These are phyloP conservation scores for Syzygium grande DNA, from an alignment of 345 rosid genomes.

Conservation along the genomic window DNA sequence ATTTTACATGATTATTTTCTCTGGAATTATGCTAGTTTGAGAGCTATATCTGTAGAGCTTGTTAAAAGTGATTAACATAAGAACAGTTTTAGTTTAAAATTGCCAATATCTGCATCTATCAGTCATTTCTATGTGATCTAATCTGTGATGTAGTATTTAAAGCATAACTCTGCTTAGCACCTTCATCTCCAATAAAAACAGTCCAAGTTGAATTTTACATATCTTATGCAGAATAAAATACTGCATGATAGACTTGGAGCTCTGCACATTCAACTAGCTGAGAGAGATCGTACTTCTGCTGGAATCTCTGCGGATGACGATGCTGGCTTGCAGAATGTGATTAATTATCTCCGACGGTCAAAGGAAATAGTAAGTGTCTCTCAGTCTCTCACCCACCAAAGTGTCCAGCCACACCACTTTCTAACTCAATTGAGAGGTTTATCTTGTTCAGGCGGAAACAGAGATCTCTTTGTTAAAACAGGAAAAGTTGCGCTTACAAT, in stretches of 20 bases:
- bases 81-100: neutral
- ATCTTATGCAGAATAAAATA: slow-evolving; percentile 30
- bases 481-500: slow-evolving; percentile 82
- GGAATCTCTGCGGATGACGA: slow-evolving; percentile 42
- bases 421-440: neutral
- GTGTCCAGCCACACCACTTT: neutral
- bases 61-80: neutral
- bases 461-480: slow-evolving; percentile 87
- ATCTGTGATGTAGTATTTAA: neutral
- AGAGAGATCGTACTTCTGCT: slow-evolving; percentile 50
- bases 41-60: neutral
- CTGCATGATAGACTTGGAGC: slow-evolving; percentile 81
- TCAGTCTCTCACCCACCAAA: neutral
- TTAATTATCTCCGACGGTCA: slow-evolving; percentile 72
- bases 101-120: neutral
- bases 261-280: slow-evolving; percentile 69
- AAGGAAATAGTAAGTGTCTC: slow-evolving; percentile 68
- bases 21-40: neutral
- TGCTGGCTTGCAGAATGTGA: slow-evolving; percentile 73
- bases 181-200: neutral
- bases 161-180: neutral
- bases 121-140: neutral
- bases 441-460: slow-evolving; percentile 68
- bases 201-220: neutral
- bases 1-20: neutral